A percentile compares a stretch with the other conserved stretches of the same genome.
Conservation (phyloP, 305 asterid species). For the Fraxinus albicans region DNA sequence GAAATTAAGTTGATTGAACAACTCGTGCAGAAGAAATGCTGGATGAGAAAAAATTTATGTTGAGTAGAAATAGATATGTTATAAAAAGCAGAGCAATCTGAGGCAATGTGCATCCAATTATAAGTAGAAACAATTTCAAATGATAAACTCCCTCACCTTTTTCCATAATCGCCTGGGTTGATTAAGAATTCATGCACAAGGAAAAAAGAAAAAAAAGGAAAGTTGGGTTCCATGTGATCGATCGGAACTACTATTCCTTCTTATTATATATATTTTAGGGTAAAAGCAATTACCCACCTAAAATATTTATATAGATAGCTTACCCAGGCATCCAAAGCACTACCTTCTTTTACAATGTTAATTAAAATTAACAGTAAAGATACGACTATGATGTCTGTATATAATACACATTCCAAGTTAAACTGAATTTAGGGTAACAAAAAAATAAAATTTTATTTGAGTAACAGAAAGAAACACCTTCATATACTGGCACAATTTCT, state of each 20-base stretch:
- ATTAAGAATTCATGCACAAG: background rate
- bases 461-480: background rate
- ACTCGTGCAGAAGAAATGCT: background rate
- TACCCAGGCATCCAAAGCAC: background rate
- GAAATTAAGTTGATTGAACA: background rate
- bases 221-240: slow-evolving; percentile 1
- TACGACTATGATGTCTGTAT: background rate
- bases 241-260: background rate
- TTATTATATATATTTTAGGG: background rate
- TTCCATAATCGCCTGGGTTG: background rate
- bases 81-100: background rate
- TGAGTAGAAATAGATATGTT: background rate
- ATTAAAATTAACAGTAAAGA: background rate
- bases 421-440: background rate
- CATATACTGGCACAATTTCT: background rate
- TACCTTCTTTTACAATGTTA: background rate
- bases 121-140: background rate
- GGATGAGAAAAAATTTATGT: background rate
- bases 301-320: background rate
- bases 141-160: background rate
- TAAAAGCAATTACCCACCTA: background rate
- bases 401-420: background rate
- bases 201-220: background rate
- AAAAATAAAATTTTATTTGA: background rate
- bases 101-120: background rate